phyloP scores from a whole-genome alignment of 306 rosid species.

The Mimosa pudica region DNA sequence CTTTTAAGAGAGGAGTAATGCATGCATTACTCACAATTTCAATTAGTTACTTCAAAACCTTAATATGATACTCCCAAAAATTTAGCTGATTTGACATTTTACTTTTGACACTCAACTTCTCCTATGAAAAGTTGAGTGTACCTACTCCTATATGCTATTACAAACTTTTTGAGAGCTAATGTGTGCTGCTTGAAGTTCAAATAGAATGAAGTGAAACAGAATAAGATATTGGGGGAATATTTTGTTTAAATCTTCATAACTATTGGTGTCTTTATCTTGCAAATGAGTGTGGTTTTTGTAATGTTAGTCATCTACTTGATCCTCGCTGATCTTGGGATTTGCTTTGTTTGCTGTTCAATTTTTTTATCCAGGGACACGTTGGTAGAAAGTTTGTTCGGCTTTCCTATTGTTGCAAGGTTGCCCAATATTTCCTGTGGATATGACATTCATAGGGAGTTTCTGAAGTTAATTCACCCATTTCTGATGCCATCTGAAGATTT shows the following conservation, averaged over 20 bases:
- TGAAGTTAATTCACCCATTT: conserved; percentile 64
- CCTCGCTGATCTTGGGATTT: conserved; percentile 29
- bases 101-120: not conserved
- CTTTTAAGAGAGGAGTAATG: not conserved
- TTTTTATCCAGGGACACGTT: conserved; percentile 42
- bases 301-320: conserved; percentile 13
- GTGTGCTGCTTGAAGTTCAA: not conserved
- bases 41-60: not conserved
- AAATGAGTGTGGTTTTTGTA: conserved; percentile 16
- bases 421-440: conserved; percentile 49
- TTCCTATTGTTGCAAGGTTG: conserved; percentile 71
- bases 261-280: conserved; percentile 4
- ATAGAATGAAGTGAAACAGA: not conserved
- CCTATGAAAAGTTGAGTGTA: no score
- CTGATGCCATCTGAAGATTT: conserved; percentile 43
- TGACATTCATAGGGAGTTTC: conserved; percentile 55
- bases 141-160: not conserved
- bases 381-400: conserved; percentile 45
- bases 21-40: not conserved
- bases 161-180: not conserved
- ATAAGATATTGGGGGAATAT: not conserved
- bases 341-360: conserved; percentile 31
- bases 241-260: conserved; percentile 7
- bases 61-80: not conserved
- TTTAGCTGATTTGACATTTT: not conserved